Percentiles rank a stretch among this genome's conserved stretches.
These are phyloP conservation scores for Irpex lacteus DNA, from an alignment of 1,284 basidiomycete species.

Conservation along the genomic window DNA sequence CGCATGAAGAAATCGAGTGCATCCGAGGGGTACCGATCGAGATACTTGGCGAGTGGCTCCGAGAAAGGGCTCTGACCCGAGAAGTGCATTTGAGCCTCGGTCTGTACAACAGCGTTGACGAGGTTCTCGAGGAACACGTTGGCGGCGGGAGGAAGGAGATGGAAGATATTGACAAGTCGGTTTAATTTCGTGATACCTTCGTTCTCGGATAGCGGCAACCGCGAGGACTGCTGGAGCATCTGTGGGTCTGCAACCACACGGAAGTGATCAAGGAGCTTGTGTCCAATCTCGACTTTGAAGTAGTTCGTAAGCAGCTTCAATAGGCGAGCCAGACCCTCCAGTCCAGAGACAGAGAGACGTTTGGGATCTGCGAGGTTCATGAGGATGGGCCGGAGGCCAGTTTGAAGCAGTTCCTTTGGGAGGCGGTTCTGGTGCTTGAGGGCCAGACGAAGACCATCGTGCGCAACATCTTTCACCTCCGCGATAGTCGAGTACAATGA, in stretches of 20 bases:
- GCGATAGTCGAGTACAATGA: constrained; percentile 93
- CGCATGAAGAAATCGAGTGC: constrained; percentile 85
- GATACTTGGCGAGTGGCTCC: constrained; percentile 87
- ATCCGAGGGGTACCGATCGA: constrained; percentile 88
- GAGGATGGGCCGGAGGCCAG: constrained; percentile 92
- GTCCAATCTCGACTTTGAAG: constrained; percentile 99
- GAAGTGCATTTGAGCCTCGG: constrained; percentile 90
- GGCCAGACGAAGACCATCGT: constrained; percentile 90
- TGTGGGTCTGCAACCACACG: constrained; percentile 84
- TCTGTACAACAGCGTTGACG: constrained; percentile 88
- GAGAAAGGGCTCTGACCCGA: constrained; percentile 92
- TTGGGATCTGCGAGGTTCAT: constrained; percentile 99
- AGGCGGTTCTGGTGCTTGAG: constrained; percentile 88
- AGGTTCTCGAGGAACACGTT: constrained; percentile 91
- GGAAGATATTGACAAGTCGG: constrained; percentile 94
- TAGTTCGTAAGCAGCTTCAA: constrained; percentile 96
- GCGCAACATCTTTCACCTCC: constrained; percentile 95
- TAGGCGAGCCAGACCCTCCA: constrained; percentile 95
- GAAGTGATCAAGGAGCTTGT: constrained; percentile 97
- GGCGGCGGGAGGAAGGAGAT: constrained; percentile 90
- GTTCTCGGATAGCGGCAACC: constrained; percentile 81
- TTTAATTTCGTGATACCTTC: constrained; percentile 93
- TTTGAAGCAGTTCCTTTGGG: constrained; percentile 95
- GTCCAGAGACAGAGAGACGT: constrained; percentile 88
- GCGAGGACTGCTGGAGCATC: constrained; percentile 78